Base-by-base conservation (phyloP, 2,329 filamentous ascomycete genomes). In the Herpotrichia juniperi region DNA sequence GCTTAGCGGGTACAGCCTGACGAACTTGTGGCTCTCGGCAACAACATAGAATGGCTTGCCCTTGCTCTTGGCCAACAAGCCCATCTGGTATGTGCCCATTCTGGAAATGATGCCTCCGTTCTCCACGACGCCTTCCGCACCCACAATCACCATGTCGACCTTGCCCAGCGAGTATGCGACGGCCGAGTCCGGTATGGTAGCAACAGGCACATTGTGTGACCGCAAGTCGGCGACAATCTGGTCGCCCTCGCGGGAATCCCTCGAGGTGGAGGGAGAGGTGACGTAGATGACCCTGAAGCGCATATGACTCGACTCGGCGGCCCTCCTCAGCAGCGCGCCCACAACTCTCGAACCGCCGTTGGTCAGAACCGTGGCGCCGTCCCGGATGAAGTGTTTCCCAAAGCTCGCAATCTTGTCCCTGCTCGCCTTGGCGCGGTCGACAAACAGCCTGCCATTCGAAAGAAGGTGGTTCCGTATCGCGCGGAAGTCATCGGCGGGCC, bases 11-110 rank as follows among this genome's bases (percentile, higher is more conserved):
- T 93, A 94, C 49, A 94, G 82, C 64, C 92, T 84, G 40, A 96
- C 91, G 69, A 99, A 97, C 77, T 99, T 99, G 80, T 99, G 94
- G 65, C 90, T 96, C 78, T 99, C 94, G 1, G 89, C 89, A 4
- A 94, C 92, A 16, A 96, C 92, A 67, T 96, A 96, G 63, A 97
- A 91, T 0, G 89, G 89, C 57, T 90, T 87, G 32, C 87, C 85
- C 55, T 83, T 82, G 12, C 83, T 83, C 64, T 87, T 87, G 4
- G 93, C 92, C 46, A 97, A 78, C 61, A 91, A 79, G 1, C 91
- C 93, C 62, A 97, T 88, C 77, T 96, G 92, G 63, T 90, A 93
- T 3, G 86, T 88, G 22, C 93, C 93, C 76, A 97, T 84, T 43
- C 93, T 82, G 21, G 90, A 93, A 61, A 99, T 90, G 62, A 97